Conservation (phyloP, 2,329 filamentous ascomycete species). For the Sporothrix pallida region DNA sequence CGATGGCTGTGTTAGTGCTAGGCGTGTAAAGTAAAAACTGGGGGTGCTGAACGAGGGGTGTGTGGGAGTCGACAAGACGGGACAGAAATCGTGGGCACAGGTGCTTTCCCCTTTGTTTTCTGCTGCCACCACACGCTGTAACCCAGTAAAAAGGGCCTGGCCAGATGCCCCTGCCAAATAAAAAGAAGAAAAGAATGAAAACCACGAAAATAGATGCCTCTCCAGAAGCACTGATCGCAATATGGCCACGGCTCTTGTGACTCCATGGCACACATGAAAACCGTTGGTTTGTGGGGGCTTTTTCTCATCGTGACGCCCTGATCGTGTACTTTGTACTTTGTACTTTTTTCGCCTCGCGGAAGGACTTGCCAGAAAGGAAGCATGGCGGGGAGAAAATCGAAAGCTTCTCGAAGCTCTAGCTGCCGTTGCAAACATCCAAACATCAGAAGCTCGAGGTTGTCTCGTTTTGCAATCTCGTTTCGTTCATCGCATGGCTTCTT, state of each 20-base stretch:
- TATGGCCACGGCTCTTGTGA: not conserved
- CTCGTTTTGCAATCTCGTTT: not conserved
- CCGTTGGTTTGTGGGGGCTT: not conserved
- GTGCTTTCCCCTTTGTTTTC: not conserved
- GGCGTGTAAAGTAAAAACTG: not conserved
- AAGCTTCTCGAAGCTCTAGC: constrained; percentile 1
- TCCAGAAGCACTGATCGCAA: not conserved
- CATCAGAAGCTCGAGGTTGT: not conserved
- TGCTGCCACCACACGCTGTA: constrained; percentile 8
- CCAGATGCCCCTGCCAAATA: not conserved
- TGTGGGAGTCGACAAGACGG: not conserved
- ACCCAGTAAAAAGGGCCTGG: not conserved
- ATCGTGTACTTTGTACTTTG: not conserved
- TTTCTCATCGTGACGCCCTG: not conserved
- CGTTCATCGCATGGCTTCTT: not conserved
- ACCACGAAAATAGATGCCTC: not conserved
- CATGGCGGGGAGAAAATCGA: not conserved
- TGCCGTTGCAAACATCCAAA: not conserved
- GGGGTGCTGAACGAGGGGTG: constrained; percentile 9
- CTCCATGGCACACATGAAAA: not conserved
- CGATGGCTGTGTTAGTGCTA: not conserved
- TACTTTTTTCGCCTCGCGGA: not conserved
- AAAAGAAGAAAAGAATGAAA: not conserved
- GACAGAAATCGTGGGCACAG: not conserved
- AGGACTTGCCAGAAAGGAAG: not conserved